These are phyloP conservation scores for Corylus heterophylla DNA, from an alignment of 306 rosid genomes.

Conservation along the genomic window DNA sequence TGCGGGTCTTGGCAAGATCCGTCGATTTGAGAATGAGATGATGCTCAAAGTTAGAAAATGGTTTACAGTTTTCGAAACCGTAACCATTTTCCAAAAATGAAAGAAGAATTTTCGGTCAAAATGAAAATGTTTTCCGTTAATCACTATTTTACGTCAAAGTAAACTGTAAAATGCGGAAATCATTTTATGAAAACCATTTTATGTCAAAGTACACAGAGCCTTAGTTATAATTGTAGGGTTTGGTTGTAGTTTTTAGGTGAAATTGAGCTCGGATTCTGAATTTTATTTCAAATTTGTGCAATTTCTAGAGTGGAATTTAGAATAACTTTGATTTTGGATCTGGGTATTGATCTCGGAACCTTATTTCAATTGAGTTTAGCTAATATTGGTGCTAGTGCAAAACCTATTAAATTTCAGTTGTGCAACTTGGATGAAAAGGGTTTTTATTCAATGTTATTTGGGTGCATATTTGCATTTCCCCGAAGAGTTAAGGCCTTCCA, in stretches of 20 bases:
- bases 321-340: constrained; percentile 1
- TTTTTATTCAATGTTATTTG: neutral
- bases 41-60: too few species aligned
- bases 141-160: too few species aligned
- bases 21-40: too few species aligned
- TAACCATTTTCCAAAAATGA: too few species aligned
- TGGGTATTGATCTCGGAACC: neutral
- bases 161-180: too few species aligned
- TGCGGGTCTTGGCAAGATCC: too few species aligned
- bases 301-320: neutral
- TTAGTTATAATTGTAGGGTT: neutral
- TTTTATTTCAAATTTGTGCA: neutral
- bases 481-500: neutral
- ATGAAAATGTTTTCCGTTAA: too few species aligned
- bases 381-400: constrained; percentile 6
- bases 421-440: neutral
- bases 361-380: neutral
- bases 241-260: constrained; percentile 1
- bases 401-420: neutral
- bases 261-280: constrained; percentile 9
- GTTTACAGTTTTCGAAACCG: too few species aligned
- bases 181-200: too few species aligned
- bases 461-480: neutral
- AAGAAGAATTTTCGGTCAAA: too few species aligned
- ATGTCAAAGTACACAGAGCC: too few species aligned